Evolutionary conservation across 148 eudicot species (phyloP).

Genomic region (Polygonum aviculare): DNA sequence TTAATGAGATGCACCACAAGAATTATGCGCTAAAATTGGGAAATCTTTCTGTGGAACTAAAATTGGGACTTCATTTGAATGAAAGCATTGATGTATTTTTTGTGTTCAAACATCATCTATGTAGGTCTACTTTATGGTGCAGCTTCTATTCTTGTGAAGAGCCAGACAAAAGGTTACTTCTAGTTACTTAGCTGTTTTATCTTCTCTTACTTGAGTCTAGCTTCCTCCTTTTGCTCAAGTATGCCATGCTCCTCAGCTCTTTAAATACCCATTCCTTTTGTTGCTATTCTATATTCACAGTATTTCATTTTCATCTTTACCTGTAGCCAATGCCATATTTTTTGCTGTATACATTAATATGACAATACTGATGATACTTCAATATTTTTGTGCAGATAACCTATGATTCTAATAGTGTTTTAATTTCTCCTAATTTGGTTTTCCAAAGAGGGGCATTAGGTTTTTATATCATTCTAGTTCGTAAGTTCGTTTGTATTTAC

Average conservation of each 20-base stretch:
- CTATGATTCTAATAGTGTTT: background rate
- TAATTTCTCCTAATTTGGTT: background rate
- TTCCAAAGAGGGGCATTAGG: background rate
- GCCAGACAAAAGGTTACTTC: background rate
- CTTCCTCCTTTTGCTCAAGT: background rate
- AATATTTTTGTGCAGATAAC: background rate
- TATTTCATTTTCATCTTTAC: background rate
- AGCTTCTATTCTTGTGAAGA: background rate
- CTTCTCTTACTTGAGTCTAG: background rate
- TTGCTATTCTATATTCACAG: background rate
- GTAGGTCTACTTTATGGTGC: conserved; percentile 1
- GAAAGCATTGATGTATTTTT: background rate
- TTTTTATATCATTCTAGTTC: background rate
- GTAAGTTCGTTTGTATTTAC: background rate
- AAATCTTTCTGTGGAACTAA: background rate
- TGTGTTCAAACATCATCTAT: background rate
- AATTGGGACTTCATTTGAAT: background rate
- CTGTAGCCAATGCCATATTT: background rate
- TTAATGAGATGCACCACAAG: background rate
- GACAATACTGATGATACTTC: background rate
- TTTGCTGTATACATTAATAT: background rate
- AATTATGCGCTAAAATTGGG: background rate
- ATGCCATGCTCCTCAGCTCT: background rate
- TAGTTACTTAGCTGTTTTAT: background rate
- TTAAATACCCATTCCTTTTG: background rate